These are phyloP conservation scores for Houttuynia cordata DNA, from an alignment of 164 flowering plant species.

Conservation along the genomic window DNA sequence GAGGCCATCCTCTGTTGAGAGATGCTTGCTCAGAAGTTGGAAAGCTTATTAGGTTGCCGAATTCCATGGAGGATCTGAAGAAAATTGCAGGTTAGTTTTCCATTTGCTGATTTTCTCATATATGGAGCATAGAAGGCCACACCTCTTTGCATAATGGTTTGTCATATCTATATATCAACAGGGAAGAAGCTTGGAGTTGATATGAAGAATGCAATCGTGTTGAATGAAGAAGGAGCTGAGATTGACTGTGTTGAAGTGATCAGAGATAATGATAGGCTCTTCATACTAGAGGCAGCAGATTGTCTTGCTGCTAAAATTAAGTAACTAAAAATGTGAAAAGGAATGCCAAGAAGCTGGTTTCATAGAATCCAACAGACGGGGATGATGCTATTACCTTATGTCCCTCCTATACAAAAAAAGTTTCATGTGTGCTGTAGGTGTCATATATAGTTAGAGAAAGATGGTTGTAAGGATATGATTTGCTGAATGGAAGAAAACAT, in stretches of 20 bases:
- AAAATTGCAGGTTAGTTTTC: conserved; percentile 47
- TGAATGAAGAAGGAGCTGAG: conserved; percentile 68
- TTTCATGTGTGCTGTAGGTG: too few species aligned
- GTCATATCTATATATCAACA: conserved; percentile 9
- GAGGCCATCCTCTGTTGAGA: conserved; percentile 58
- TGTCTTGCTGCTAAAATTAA: background rate
- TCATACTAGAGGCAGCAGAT: conserved; percentile 27
- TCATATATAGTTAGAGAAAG: too few species aligned
- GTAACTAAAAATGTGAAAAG: background rate
- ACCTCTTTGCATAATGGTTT: background rate
- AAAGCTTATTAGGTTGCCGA: conserved; percentile 55
- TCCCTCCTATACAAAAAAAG: too few species aligned
- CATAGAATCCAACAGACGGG: too few species aligned
- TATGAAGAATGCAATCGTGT: conserved; percentile 31
- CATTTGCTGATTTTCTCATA: background rate
- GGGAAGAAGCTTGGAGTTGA: conserved; percentile 68
- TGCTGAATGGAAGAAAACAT: too few species aligned
- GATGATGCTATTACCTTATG: too few species aligned
- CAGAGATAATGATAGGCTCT: conserved; percentile 80
- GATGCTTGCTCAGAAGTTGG: conserved; percentile 39
- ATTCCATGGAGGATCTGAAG: conserved; percentile 58
- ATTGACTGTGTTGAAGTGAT: conserved; percentile 73
- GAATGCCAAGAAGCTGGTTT: background rate
- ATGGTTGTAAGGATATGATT: too few species aligned
- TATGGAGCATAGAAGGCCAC: too few species aligned